These are phyloP conservation scores for Fusarium nisikadoi DNA, from an alignment of 2,329 filamentous ascomycete genomes.

Conservation along the genomic window DNA sequence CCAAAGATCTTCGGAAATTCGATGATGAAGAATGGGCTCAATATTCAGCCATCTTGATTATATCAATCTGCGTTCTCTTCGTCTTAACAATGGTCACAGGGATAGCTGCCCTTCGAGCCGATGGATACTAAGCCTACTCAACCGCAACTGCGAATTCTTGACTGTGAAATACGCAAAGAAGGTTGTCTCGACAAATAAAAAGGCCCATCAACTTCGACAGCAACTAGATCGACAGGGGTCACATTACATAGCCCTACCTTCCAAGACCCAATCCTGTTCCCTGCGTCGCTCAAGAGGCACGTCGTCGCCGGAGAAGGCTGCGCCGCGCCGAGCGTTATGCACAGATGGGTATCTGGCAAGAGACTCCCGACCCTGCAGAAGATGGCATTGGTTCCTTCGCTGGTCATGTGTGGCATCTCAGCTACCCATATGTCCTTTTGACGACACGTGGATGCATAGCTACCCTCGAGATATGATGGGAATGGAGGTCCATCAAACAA, in stretches of 20 bases:
- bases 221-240: background rate
- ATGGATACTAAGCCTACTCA: background rate
- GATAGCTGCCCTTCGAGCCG: background rate
- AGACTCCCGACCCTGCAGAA: no score
- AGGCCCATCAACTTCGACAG: background rate
- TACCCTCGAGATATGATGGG: fast-evolving
- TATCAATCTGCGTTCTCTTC: slow-evolving; percentile 6
- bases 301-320: fast-evolving
- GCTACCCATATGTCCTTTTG: background rate
- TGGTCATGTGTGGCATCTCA: background rate
- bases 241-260: background rate
- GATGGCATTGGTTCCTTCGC: background rate
- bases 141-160: background rate
- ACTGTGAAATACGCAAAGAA: no score
- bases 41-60: slow-evolving; percentile 12
- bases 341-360: background rate
- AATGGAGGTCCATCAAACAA: no score
- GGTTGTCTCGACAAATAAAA: fast-evolving
- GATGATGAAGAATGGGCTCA: slow-evolving; percentile 5
- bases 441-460: background rate
- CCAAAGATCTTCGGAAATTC: slow-evolving; percentile 25
- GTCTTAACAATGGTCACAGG: slow-evolving; percentile 2
- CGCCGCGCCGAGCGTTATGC: no score
- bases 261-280: fast-evolving
- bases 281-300: background rate